phyloP scores from a whole-genome alignment of 208 protist species.

The Willaertia magna region DNA sequence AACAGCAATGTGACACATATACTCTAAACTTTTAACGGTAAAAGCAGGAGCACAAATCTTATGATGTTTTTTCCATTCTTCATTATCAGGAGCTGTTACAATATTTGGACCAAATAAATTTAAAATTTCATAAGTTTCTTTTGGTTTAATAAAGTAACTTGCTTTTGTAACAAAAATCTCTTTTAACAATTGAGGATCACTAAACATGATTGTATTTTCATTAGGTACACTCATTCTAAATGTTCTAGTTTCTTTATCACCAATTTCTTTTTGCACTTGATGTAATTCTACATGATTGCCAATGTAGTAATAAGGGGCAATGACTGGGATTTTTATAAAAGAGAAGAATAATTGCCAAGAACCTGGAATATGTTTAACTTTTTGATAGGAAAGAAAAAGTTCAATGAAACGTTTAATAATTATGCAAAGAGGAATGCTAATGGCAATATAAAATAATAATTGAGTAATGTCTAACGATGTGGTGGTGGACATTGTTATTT shows the following conservation, averaged over 20 bases:
- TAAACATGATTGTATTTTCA: neutral
- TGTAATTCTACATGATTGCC: neutral
- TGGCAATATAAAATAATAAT: too few relatives aligned
- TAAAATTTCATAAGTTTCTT: neutral
- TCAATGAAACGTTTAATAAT: too few relatives aligned
- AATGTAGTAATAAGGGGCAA: neutral
- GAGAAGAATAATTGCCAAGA: neutral
- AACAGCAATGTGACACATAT: neutral
- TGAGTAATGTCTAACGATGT: too few relatives aligned
- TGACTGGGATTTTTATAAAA: neutral
- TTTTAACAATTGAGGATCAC: neutral
- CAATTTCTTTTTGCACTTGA: neutral
- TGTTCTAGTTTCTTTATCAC: neutral
- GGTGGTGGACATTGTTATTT: too few relatives aligned
- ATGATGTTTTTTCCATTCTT: neutral
- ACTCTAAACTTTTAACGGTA: neutral
- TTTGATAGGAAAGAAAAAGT: too few relatives aligned
- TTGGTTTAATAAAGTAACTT: neutral
- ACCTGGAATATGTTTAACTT: neutral
- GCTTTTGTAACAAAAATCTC: neutral
- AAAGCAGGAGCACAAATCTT: neutral
- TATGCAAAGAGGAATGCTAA: too few relatives aligned
- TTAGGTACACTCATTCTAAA: neutral
- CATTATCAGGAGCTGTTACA: neutral
- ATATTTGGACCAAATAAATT: neutral